Base-by-base conservation (phyloP, 1,284 basidiomycete genomes). In the Trametes hirsuta region DNA sequence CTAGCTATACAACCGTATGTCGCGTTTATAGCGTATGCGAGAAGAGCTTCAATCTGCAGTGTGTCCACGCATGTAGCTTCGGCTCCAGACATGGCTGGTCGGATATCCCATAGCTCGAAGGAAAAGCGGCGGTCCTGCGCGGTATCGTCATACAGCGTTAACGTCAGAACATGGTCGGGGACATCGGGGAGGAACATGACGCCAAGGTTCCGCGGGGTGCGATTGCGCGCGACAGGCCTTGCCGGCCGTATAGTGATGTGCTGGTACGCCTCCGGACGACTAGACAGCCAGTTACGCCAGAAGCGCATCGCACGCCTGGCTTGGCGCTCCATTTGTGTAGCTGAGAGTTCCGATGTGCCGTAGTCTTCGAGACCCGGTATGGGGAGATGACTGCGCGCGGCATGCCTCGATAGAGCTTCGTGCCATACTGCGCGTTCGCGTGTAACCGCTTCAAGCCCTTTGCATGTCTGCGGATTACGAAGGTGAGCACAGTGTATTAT, bases 101-200 rank as follows among this genome's bases (percentile, higher is more conserved):
- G 6, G 41, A 69, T 37, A 60, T 86, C 83, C 86, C 86, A 87
- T 57, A 84, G 84, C 51, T 82, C 80, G 37, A 87, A 55, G 8
- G 69, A 71, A 42, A 77, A 80, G n/a, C 66, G 48, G 12, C 68
- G 55, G n/a, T 55, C 45, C 1, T 58, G 22, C 52, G 69, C 6
- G 37, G 59, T n/a, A 50, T 67, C 18, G 64, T 70, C 69, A 71
- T 70, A 18, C 70, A 71, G 56, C 10, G 69, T 72, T 25, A 84
- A 68, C 0, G 81, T 81, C 25, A 87, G 64, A 1, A 88, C 68
- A 71, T 77, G 72, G 21, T 71, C 71, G 0, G 69, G 72, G 36
- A 72, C 64, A 0, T 72, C 74, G 1, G 79, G 79, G 0, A 86
- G 58, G 63, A 86, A 82, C 44, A 79, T 72, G 18, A 85, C 68